Conservation (phyloP, 306 rosid species). For the Sphenostylis stenocarpa region DNA sequence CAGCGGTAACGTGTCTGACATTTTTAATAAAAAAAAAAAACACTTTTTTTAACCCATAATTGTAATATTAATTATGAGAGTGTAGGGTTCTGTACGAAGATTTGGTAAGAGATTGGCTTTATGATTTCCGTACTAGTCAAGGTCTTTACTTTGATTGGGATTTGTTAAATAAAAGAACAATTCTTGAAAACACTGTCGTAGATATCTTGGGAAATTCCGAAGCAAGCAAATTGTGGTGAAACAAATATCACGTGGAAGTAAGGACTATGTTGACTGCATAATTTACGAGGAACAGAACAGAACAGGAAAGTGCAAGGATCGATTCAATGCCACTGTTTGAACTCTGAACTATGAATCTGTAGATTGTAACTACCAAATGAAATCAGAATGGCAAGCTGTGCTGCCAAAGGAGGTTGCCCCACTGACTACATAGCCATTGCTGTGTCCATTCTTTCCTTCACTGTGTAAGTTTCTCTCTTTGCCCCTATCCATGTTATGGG, state of each 20-base stretch:
- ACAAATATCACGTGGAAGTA: slow-evolving; percentile 23
- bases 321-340: slow-evolving; percentile 23
- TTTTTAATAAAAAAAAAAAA: too few species aligned
- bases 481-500: background rate
- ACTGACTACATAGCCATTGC: slow-evolving; percentile 72
- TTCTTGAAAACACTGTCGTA: too few species aligned
- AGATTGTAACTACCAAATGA: slow-evolving; percentile 34
- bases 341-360: slow-evolving; percentile 13
- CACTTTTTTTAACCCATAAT: too few species aligned
- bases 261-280: slow-evolving; percentile 13
- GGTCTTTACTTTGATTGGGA: background rate
- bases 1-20: too few species aligned
- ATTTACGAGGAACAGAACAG: slow-evolving; percentile 8
- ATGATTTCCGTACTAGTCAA: background rate
- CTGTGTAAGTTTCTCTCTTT: slow-evolving; percentile 50
- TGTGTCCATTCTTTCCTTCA: slow-evolving; percentile 51
- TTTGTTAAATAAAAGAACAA: background rate
- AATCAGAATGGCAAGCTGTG: slow-evolving; percentile 59
- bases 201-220: background rate
- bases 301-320: background rate
- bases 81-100: background rate
- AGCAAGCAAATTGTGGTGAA: background rate
- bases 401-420: slow-evolving; percentile 83
- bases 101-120: background rate
- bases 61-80: too few species aligned